Base-by-base conservation (phyloP, 306 rosid genomes). In the Cotoneaster glaucophyllus region DNA sequence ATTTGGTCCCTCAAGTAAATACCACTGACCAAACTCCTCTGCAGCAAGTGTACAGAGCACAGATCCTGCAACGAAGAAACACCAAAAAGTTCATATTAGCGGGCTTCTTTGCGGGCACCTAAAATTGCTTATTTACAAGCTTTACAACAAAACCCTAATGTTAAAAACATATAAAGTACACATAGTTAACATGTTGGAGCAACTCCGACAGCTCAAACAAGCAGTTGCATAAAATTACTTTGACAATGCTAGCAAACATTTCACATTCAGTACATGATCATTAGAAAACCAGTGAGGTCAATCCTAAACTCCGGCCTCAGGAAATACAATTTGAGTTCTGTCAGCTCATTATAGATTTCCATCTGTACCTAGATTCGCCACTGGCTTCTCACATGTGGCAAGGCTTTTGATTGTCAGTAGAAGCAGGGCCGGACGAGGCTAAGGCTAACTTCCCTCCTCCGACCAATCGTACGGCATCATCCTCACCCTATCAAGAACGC, bases 11-110 rank as follows among this genome's bases (percentile, higher is more conserved):
- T 57, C 71, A 37, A 67, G 59, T 58, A 77, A 52, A 74, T 48
- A 66, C 44, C 77, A 78, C 87, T 29, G 81, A 74, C 78, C 76
- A 71, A 79, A 78, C 77, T 73, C 82, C 86, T 34, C 44, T 64
- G 37, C 32, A 77, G 73, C 31, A 63, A 31, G 44, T 73, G 67
- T 19, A 65, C 69, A 65, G 48, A 69, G 61, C 61, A 67, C 78
- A 79, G 78, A 81, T 79, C 84, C 97, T 92, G 95, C 85, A 79
- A 83, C 1, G 48, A 58, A 17, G 64, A 79, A 81, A 82, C 72
- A 71, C 19, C 12, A 59, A 53, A 56, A 75, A 25, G n/a, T 56
- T 69, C 59, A 39, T 48, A 64, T 18, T 61, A 70, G 31, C 75
- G 73, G 43, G 53, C 25, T 53, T 43, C 18, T 52, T 45, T 63